These are phyloP conservation scores for Atkinsonella texensis DNA, from an alignment of 2,329 filamentous ascomycete genomes.

Conservation along the genomic window DNA sequence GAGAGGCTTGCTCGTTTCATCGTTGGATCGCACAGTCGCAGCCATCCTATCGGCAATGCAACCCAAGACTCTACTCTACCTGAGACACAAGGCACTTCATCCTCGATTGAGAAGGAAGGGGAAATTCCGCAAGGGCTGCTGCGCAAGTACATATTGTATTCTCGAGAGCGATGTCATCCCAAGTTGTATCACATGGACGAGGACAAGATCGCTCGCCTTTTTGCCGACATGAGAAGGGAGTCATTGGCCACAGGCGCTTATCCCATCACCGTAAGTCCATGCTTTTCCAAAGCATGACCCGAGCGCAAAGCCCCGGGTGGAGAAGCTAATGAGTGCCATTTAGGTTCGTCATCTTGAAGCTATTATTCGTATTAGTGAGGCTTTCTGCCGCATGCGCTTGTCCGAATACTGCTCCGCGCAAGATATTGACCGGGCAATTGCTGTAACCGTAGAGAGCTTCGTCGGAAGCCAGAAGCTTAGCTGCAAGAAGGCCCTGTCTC, in stretches of 20 bases:
- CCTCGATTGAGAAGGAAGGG: slow-evolving; percentile 33
- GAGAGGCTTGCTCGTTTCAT: slow-evolving; percentile 91
- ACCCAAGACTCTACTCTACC: slow-evolving; percentile 30
- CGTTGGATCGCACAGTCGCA: slow-evolving; percentile 83
- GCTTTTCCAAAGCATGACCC: too few relatives aligned
- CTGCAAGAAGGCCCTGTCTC: slow-evolving; percentile 88
- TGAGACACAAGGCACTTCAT: slow-evolving; percentile 21
- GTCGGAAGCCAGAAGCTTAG: slow-evolving; percentile 94
- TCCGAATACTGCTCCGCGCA: slow-evolving; percentile 83
- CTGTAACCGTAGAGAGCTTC: slow-evolving; percentile 92
- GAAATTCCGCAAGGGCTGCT: slow-evolving; percentile 85
- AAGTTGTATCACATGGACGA: slow-evolving; percentile 97
- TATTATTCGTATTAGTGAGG: slow-evolving; percentile 87
- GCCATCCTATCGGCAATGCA: slow-evolving; percentile 56
- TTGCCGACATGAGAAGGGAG: slow-evolving; percentile 92
- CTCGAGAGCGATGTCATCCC: slow-evolving; percentile 74
- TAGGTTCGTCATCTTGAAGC: slow-evolving; percentile 95
- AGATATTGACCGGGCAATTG: slow-evolving; percentile 94
- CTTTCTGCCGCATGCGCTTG: slow-evolving; percentile 97
- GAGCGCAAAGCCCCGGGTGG: not conserved
- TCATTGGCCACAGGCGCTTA: slow-evolving; percentile 90
- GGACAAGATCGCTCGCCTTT: slow-evolving; percentile 88
- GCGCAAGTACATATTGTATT: slow-evolving; percentile 94
- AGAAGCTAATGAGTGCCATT: slow-evolving; percentile 1
- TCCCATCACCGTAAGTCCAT: slow-evolving; percentile 73